Conservation (phyloP, 306 rosid species). For the Benincasa hispida region DNA sequence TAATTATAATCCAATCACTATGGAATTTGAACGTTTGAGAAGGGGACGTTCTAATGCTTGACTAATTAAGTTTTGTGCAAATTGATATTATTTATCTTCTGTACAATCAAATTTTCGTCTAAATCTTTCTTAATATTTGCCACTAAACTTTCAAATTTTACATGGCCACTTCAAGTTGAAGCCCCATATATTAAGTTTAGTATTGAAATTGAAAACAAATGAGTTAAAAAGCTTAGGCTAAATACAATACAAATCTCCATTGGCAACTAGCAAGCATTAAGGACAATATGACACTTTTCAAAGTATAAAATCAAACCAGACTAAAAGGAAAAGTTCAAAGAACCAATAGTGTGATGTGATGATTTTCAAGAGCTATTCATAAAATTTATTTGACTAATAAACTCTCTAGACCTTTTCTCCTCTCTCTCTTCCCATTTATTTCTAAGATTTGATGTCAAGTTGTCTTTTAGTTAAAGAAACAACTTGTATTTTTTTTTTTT, state of each 20-base stretch:
- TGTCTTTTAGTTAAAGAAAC: constrained; percentile 64
- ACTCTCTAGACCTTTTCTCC: not conserved
- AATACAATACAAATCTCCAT: not conserved
- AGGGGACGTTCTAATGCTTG: not conserved
- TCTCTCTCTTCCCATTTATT: not conserved
- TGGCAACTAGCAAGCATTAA: not conserved
- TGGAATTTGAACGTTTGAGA: not conserved
- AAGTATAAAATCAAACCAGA: not conserved
- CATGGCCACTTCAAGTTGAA: not conserved
- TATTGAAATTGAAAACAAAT: not conserved
- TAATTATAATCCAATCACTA: not conserved
- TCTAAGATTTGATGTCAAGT: constrained; percentile 27
- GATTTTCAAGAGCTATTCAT: no score
- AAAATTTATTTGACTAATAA: not conserved
- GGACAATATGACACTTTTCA: not conserved
- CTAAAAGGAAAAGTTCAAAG: not conserved
- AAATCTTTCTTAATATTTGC: not conserved
- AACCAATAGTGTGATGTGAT: not conserved
- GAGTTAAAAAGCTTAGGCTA: not conserved
- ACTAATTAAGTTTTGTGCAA: not conserved
- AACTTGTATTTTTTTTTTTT: constrained; percentile 24
- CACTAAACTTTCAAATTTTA: not conserved
- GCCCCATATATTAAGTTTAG: not conserved
- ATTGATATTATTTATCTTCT: not conserved
- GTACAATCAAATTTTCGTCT: not conserved